phyloP scores from a whole-genome alignment of 23 red algal species.

The Gracilaria domingensis region DNA sequence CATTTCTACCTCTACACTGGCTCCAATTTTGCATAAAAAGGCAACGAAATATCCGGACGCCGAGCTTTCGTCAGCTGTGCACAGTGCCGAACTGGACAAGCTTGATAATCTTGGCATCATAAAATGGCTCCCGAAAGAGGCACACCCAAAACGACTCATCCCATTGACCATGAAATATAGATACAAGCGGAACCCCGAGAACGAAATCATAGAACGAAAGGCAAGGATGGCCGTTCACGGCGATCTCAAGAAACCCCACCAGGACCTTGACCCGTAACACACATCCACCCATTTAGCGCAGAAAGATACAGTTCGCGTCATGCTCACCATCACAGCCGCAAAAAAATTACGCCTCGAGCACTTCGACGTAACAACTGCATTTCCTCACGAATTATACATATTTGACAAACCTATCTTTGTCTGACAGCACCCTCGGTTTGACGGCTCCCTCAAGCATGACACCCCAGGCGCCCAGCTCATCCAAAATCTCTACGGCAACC shows the following conservation, averaged over 20 bases:
- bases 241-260: neutral
- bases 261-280: slow-evolving; percentile 33
- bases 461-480: neutral
- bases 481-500: slow-evolving; percentile 54
- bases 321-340: neutral
- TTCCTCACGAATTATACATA: slow-evolving; percentile 37
- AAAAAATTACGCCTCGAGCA: neutral
- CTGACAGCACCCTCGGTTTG: slow-evolving; percentile 2
- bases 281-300: slow-evolving; percentile 6
- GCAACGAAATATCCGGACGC: slow-evolving; percentile 26
- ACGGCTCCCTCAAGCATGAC: slow-evolving; percentile 36
- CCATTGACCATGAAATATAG: slow-evolving; percentile 12
- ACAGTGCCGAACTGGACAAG: slow-evolving; percentile 31
- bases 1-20: neutral
- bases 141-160: neutral
- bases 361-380: slow-evolving; percentile 38
- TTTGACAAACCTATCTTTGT: slow-evolving; percentile 37
- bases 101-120: slow-evolving; percentile 26
- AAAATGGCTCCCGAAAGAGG: neutral
- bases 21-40: neutral
- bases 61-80: neutral
- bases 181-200: neutral
- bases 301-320: slow-evolving; percentile 29
- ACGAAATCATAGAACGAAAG: slow-evolving; percentile 29
- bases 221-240: neutral